Base-by-base conservation (phyloP, 192 early-diverging fungal genomes). In the Backusella westeae region DNA sequence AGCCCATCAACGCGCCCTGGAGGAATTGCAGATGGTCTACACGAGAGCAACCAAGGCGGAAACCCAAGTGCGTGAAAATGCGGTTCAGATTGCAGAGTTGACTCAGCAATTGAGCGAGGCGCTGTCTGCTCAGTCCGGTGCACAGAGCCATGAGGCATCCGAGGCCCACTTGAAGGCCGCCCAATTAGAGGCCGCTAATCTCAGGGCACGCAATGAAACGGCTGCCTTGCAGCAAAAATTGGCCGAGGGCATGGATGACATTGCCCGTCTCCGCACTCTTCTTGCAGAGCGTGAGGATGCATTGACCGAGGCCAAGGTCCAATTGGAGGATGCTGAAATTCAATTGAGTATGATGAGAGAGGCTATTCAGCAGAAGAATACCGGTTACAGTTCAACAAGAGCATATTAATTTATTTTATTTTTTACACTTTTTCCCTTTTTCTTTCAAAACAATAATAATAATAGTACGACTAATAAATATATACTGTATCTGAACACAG, bases 241-340 rank as follows among this genome's bases (percentile, higher is more conserved):
- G 70, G 81, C 77, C 0, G 85, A 88, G 34, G 71, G 78, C 17
- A 76, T 79, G 26, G 89, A 88, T 49, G 84, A 86, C 32, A 83
- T 86, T 41, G 77, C 85, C 5, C 38, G 71, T 34, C 63, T 85
- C 19, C 82, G 86, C 19, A 72, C 80, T 21, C 41, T 77, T 14
- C 36, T 87, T 66, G 76, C 77, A 32, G 85, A 83, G 34, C 81
- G 83, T 35, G 86, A 90, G 70, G 76, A 78, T 21, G n/a, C 72
- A 0, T 41, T 90, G 1, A 74, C 75, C 10, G 84, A 87, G 67
- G 78, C 80, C 71, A 49, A 82, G 7, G 42, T 71, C 12, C 80
- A 85, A 35, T 81, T 86, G 59, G 89, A 90, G 59, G 86, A 85
- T 67, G 80, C 80, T 46, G 82, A 87, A 67, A 81, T 84, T 6